Base-by-base conservation (phyloP, 1,284 basidiomycete species). In the Volvariella volvacea region DNA sequence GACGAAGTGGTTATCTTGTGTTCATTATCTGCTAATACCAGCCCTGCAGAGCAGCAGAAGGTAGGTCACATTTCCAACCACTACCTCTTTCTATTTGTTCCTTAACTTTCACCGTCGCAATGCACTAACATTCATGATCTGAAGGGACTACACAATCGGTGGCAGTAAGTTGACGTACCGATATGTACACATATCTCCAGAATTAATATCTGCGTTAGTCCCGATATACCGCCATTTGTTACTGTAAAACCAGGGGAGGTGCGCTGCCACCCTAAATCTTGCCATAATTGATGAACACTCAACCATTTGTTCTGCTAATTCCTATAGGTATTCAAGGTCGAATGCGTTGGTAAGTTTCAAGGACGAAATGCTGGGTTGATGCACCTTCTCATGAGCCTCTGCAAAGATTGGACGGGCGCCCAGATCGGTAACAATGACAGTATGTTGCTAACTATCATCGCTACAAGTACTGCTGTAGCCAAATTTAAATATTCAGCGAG, bases 401-500 rank as follows among this genome's bases (percentile, higher is more conserved):
- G 16, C n/a, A 7, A 31, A 78, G 83, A 88, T 53, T 88, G 82
- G 79, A 86, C 84, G 14, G 83, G 83, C 21, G 80, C 77, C 1
- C 84, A 87, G 55, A 83, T 88, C 40, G 77, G 78, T 37, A 88
- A 87, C 58, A 85, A 86, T 50, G 83, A 88, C 52, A 71, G 78
- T 78, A 52, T 42, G 77, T 64, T 31, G 41, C n/a, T 9, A 2
- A 20, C 41, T 28, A 15, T 9, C 6, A 25, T 7, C 39, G 22
- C 39, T 40, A 25, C 16, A n/a, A 17, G 21, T 19, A 42, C 21
- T 16, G n/a, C 22, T 25, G 12, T 25, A 6, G 12, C 31, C 25
- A 15, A 4, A 43, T 38, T 2, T 22, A 42, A n/a, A 7, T 25
- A 6, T 46, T 4, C 44, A 83, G 80, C 54, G 48, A 78, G 76